A percentile compares a stretch with the other conserved stretches of the same genome.
Evolutionary conservation across 192 early-diverging fungal genomes (phyloP).

Genomic region (Lunasporangiospora selenospora): DNA sequence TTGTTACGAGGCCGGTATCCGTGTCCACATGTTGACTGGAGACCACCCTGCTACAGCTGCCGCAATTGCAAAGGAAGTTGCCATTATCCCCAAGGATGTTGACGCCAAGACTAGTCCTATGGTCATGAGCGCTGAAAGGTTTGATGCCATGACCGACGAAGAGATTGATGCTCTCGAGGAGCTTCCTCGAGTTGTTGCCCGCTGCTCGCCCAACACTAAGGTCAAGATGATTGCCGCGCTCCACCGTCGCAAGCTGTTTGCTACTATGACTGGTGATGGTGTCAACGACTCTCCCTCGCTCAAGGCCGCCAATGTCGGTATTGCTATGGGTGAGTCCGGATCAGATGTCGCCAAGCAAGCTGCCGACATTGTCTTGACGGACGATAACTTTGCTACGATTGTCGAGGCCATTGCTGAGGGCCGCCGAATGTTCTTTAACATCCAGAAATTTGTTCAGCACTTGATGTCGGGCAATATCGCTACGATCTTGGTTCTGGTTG

Average conservation of each 20-base stretch:
- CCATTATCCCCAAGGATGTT: conserved; percentile 58
- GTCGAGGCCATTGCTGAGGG: conserved; percentile 77
- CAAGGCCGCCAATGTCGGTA: conserved; percentile 73
- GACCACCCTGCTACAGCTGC: conserved; percentile 83
- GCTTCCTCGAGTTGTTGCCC: conserved; percentile 91
- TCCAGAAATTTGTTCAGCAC: conserved; percentile 69
- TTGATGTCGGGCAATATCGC: conserved; percentile 79
- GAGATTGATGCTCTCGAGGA: conserved; percentile 73
- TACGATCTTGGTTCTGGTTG: conserved; percentile 68
- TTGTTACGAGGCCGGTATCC: conserved; percentile 87
- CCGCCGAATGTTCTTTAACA: conserved; percentile 77
- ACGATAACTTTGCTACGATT: conserved; percentile 82
- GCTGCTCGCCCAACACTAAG: conserved; percentile 92
- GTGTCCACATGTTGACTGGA: conserved; percentile 89
- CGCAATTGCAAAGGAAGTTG: conserved; percentile 19
- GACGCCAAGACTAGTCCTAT: conserved; percentile 1
- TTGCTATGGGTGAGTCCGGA: conserved; percentile 86
- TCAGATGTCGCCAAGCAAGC: conserved; percentile 92
- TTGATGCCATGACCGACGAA: conserved; percentile 55
- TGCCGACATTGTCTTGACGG: conserved; percentile 83
- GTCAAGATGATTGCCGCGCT: conserved; percentile 93
- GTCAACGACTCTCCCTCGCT: conserved; percentile 75
- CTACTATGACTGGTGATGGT: conserved; percentile 89
- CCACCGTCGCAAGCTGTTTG: conserved; percentile 69
- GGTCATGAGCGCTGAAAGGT: conserved; percentile 17